Evolutionary conservation across 257 asterid species (phyloP).

Genomic region (Petunia secreta): DNA sequence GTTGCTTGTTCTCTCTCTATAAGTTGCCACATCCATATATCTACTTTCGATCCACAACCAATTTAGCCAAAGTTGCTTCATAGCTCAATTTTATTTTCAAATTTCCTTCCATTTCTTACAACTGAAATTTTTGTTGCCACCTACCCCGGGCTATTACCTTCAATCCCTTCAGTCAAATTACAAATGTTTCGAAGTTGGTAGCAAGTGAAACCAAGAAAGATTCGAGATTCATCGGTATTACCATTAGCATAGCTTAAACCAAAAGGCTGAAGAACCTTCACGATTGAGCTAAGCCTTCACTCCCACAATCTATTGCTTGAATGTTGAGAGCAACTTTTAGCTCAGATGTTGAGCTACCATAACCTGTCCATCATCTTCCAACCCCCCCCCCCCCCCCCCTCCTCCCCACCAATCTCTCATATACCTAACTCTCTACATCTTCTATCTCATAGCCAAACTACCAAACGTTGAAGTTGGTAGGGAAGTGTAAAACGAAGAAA

Average conservation of each 20-base stretch:
- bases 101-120: not conserved
- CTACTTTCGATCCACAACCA: not conserved
- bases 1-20: not conserved
- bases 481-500: no score
- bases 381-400: no score
- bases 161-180: not conserved
- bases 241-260: not conserved
- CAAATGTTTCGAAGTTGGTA: not conserved
- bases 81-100: not conserved
- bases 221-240: not conserved
- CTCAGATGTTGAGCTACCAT: not conserved
- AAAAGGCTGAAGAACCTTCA: not conserved
- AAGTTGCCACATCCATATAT: not conserved
- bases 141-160: not conserved
- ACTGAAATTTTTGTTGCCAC: not conserved
- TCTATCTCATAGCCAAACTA: not conserved
- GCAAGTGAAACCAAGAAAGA: not conserved
- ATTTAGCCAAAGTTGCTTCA: not conserved
- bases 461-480: not conserved
- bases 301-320: not conserved
- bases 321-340: not conserved
- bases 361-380: slow-evolving; percentile 6
- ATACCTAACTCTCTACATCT: not conserved
- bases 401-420: not conserved
- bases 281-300: not conserved